Conservation (phyloP, 202 grass and related monocot species). For the Musa balbisiana region DNA sequence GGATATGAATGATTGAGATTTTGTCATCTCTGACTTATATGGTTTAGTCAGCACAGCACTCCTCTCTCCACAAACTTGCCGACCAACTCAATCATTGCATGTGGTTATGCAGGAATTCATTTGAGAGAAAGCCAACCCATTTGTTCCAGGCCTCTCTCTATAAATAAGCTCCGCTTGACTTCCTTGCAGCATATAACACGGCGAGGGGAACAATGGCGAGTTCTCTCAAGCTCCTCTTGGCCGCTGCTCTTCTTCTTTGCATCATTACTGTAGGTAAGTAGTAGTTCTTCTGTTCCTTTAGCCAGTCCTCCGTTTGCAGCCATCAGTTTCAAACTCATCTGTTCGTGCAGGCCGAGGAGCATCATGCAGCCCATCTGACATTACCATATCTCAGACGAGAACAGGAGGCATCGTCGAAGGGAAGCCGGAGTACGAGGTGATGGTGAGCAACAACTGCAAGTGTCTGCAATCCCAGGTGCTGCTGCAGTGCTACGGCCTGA, state of each 20-base stretch:
- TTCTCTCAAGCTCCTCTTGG: not conserved
- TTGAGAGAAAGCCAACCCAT: too few relatives aligned
- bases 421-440: conserved; percentile 20
- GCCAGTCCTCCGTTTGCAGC: not conserved
- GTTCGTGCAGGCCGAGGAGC: conserved; percentile 4
- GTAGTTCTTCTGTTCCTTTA: not conserved
- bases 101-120: not conserved
- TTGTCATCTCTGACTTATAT: not conserved
- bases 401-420: conserved; percentile 12
- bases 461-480: conserved; percentile 5
- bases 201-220: not conserved
- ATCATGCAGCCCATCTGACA: conserved; percentile 1
- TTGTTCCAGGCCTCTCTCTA: not conserved
- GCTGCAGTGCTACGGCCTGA: conserved; percentile 17
- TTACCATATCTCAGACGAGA: not conserved
- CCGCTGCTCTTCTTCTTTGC: conserved; percentile 5
- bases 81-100: conserved; percentile 2
- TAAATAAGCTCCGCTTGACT: not conserved
- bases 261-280: conserved; percentile 4
- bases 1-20: not conserved
- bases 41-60: too few relatives aligned
- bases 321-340: not conserved
- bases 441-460: conserved; percentile 18
- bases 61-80: too few relatives aligned
- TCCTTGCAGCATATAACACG: not conserved